Evolutionary conservation across 1,284 basidiomycete genomes (phyloP).

Genomic region (Ganoderma sp.): DNA sequence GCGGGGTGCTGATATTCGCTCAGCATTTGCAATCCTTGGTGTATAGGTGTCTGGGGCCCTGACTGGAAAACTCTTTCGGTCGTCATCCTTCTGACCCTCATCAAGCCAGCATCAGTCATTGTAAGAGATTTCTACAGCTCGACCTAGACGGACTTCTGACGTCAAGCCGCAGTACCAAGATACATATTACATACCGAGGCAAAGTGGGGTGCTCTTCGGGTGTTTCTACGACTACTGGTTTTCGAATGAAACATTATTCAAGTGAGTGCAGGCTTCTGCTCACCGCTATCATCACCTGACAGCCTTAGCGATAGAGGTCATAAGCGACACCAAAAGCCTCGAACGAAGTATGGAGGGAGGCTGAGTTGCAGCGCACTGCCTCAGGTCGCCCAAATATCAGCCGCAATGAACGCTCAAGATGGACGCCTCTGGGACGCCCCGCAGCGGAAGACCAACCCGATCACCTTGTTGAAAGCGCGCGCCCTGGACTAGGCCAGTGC

Average conservation of each 20-base stretch:
- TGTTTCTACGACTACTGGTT: not conserved
- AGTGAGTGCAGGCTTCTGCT: not conserved
- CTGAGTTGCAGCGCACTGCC: not conserved
- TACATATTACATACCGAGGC: not conserved
- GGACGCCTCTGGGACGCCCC: too few species aligned
- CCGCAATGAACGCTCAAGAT: not conserved
- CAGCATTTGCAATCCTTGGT: slow-evolving; percentile 5
- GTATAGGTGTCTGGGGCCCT: slow-evolving; percentile 4
- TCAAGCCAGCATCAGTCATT: slow-evolving; percentile 3
- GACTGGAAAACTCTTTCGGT: not conserved
- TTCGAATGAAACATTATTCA: not conserved
- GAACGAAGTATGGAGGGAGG: not conserved
- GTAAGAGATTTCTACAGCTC: not conserved
- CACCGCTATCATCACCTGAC: not conserved
- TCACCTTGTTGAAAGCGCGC: too few species aligned
- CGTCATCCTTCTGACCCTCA: slow-evolving; percentile 6
- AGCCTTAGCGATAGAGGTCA: not conserved
- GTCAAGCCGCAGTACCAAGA: not conserved
- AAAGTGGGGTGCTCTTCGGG: not conserved
- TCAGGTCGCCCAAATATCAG: not conserved
- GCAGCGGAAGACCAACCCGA: too few species aligned
- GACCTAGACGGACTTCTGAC: not conserved
- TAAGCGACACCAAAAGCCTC: not conserved
- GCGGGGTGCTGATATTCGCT: not conserved
- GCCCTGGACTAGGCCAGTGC: too few species aligned